phyloP scores from a whole-genome alignment of 2,329 filamentous ascomycete species.

The Aspergillus sp. region DNA sequence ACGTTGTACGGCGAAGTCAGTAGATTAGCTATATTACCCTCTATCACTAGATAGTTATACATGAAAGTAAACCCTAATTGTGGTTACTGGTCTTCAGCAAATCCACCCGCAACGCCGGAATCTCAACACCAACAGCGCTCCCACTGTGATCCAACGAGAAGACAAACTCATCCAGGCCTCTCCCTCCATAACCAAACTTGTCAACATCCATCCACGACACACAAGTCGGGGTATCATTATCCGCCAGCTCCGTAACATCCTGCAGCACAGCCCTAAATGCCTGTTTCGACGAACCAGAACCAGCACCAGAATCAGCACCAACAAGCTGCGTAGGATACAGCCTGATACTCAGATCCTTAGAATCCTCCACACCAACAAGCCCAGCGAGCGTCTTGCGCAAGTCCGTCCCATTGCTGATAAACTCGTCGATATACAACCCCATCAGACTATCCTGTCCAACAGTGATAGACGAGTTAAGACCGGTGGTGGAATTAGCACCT shows the following conservation, averaged over 20 bases:
- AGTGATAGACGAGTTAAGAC: not conserved
- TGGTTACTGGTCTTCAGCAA: too few species aligned
- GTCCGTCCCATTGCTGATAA: constrained; percentile 1
- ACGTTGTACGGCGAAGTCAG: not conserved
- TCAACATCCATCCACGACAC: constrained; percentile 27
- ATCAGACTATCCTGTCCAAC: not conserved
- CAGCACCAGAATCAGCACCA: not conserved
- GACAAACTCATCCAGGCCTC: constrained; percentile 26
- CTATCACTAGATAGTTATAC: too few species aligned
- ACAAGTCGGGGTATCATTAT: constrained; percentile 26
- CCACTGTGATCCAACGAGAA: constrained; percentile 22
- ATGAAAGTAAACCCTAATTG: too few species aligned
- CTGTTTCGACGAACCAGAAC: constrained; percentile 8
- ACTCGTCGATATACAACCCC: constrained; percentile 1
- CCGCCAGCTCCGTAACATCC: constrained; percentile 23
- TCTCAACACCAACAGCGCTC: constrained; percentile 22
- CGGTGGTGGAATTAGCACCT: too few species aligned
- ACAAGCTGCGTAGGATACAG: constrained; percentile 9
- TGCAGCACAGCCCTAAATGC: constrained; percentile 21
- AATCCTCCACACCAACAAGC: not conserved
- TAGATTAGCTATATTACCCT: too few species aligned
- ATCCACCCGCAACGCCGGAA: not conserved
- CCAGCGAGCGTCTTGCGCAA: not conserved
- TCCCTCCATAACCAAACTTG: constrained; percentile 4
- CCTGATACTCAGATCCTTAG: not conserved